These are phyloP conservation scores for Xylaria curta DNA, from an alignment of 495 filamentous ascomycete species.

Conservation along the genomic window DNA sequence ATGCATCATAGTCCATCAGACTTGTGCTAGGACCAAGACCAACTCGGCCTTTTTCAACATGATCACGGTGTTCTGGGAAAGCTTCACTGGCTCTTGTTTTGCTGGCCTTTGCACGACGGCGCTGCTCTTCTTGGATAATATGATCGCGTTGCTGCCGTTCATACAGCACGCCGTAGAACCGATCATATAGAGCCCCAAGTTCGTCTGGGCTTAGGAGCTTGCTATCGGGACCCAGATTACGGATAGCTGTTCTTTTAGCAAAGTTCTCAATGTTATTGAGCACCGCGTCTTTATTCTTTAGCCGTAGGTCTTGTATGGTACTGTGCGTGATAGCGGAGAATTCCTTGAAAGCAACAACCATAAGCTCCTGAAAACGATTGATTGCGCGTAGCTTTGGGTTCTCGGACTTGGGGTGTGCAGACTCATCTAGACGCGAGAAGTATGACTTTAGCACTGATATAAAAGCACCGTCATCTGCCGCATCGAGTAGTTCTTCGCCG, in stretches of 20 bases:
- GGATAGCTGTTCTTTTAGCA: conserved; percentile 92
- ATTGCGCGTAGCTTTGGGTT: conserved; percentile 92
- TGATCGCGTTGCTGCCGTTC: conserved; percentile 84
- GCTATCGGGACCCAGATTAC: conserved; percentile 94
- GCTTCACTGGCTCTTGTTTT: conserved; percentile 60
- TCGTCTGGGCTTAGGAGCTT: conserved; percentile 87
- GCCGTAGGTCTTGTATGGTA: conserved; percentile 85
- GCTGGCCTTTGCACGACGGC: conserved; percentile 65
- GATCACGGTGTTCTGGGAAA: conserved; percentile 46
- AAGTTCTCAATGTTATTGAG: conserved; percentile 95
- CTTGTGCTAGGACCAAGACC: conserved; percentile 87
- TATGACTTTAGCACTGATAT: conserved; percentile 96
- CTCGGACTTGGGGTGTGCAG: conserved; percentile 91
- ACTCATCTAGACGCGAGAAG: conserved; percentile 91
- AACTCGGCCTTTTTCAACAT: conserved; percentile 79
- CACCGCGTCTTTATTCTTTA: conserved; percentile 91
- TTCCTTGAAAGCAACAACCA: conserved; percentile 98
- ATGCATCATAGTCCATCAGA: conserved; percentile 95
- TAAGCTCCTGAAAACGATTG: conserved; percentile 94
- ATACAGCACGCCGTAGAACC: conserved; percentile 89
- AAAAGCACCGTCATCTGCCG: conserved; percentile 93
- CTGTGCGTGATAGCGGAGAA: conserved; percentile 94
- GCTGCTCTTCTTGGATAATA: conserved; percentile 76
- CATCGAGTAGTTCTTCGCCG: conserved; percentile 95
- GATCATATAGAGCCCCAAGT: conserved; percentile 86